These are phyloP conservation scores for Skeletonema menzelii DNA, from an alignment of 108 stramenopile species.

Conservation along the genomic window DNA sequence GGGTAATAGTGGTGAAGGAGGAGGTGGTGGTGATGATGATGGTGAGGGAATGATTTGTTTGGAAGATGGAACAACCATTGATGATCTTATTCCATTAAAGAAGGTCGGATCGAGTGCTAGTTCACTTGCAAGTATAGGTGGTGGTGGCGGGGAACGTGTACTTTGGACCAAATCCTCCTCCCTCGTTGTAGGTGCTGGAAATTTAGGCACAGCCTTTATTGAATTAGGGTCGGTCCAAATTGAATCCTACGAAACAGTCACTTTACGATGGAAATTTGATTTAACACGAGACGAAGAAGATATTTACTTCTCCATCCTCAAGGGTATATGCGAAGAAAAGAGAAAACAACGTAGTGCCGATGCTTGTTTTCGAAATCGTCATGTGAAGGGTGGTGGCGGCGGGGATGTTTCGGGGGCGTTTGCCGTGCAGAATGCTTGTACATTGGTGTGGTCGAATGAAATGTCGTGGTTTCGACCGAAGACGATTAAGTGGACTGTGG, in stretches of 20 bases:
- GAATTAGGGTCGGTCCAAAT: conserved; percentile 50
- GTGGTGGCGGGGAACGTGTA: conserved; percentile 34
- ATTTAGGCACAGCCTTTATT: conserved; percentile 48
- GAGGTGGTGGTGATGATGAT: neutral
- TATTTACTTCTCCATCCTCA: conserved; percentile 75
- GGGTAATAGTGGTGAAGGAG: neutral
- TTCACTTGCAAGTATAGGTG: conserved; percentile 11
- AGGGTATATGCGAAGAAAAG: conserved; percentile 68
- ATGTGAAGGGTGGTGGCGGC: conserved; percentile 75
- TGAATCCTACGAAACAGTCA: conserved; percentile 56
- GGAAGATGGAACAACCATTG: conserved; percentile 2
- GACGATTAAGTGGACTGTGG: conserved; percentile 75
- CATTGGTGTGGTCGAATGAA: conserved; percentile 80
- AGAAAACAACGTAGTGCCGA: conserved; percentile 56
- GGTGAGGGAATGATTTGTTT: neutral
- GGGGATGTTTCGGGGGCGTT: conserved; percentile 83
- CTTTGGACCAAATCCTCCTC: conserved; percentile 66
- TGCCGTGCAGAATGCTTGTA: conserved; percentile 72
- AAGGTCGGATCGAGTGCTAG: neutral
- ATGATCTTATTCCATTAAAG: neutral
- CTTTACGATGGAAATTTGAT: conserved; percentile 89
- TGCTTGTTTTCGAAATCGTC: conserved; percentile 38
- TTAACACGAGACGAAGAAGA: conserved; percentile 63
- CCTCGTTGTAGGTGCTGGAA: conserved; percentile 82
- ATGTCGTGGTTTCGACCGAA: conserved; percentile 86